Conservation (phyloP, 768 basidiomycete species). For the Collybiopsis confluens region DNA sequence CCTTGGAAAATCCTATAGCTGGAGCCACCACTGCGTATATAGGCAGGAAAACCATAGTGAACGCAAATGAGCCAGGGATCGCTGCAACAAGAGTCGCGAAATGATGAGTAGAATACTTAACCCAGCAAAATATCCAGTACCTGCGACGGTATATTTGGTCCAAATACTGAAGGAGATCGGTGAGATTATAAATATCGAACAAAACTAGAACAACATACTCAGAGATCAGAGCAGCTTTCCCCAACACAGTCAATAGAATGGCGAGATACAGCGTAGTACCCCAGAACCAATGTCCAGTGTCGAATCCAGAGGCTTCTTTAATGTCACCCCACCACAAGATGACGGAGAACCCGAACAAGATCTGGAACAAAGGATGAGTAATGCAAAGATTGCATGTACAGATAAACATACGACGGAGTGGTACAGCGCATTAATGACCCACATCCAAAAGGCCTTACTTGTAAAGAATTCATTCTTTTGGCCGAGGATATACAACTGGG, state of each 20-base stretch:
- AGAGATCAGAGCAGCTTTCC: slow-evolving; percentile 94
- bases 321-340: slow-evolving; percentile 93
- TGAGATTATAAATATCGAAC: not conserved
- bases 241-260: slow-evolving; percentile 90
- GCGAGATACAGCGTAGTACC: slow-evolving; percentile 94
- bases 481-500: slow-evolving; percentile 91
- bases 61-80: slow-evolving; percentile 94
- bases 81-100: slow-evolving; percentile 54
- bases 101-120: no score
- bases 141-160: slow-evolving; percentile 98
- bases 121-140: no score
- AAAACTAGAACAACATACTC: slow-evolving; percentile 65
- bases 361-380: slow-evolving; percentile 35
- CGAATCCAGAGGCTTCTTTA: slow-evolving; percentile 72
- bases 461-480: slow-evolving; percentile 94
- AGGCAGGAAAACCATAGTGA: slow-evolving; percentile 95
- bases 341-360: slow-evolving; percentile 84
- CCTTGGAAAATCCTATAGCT: slow-evolving; percentile 79
- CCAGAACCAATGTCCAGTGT: slow-evolving; percentile 98
- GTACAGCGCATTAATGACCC: slow-evolving; percentile 85
- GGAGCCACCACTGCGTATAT: slow-evolving; percentile 88
- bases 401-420: slow-evolving; percentile 70
- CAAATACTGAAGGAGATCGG: slow-evolving; percentile 62
- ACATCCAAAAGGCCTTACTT: slow-evolving; percentile 87
- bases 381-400: not conserved